A percentile compares a stretch with the other conserved stretches of the same genome.
phyloP scores from a whole-genome alignment of 306 rosid genomes.

The Trichosanthes truncata region DNA sequence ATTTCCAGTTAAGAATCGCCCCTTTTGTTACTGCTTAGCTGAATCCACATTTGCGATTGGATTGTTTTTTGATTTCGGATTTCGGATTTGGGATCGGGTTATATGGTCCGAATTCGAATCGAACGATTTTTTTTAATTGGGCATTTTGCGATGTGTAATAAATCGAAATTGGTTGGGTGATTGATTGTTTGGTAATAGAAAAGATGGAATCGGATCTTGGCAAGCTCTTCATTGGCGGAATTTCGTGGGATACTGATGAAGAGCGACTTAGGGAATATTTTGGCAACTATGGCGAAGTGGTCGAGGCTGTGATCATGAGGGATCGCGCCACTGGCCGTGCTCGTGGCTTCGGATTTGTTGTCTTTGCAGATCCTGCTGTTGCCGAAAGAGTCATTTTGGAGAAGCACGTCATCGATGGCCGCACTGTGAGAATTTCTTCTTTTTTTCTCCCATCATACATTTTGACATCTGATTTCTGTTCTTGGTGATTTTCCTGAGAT shows the following conservation, averaged over 20 bases:
- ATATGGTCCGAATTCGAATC: conserved; percentile 11
- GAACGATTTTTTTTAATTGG: conserved; percentile 23
- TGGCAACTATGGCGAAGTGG: conserved; percentile 78
- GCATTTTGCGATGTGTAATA: not conserved
- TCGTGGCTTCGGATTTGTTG: conserved; percentile 86
- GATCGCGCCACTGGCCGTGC: conserved; percentile 95
- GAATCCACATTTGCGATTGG: conserved; percentile 36
- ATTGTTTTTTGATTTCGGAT: not conserved
- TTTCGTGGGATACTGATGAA: conserved; percentile 97
- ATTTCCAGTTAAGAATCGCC: conserved; percentile 37
- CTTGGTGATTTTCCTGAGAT: not conserved
- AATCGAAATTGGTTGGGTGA: conserved; percentile 11
- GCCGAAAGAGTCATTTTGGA: conserved; percentile 85
- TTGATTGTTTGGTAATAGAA: conserved; percentile 21
- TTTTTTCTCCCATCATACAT: not conserved
- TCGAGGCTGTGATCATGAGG: conserved; percentile 92
- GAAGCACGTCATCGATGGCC: conserved; percentile 86
- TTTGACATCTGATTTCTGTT: conserved; percentile 10
- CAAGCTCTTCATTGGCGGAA: conserved; percentile 98
- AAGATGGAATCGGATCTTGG: conserved; percentile 94
- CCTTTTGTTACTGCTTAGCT: conserved; percentile 12
- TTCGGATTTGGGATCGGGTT: conserved; percentile 17
- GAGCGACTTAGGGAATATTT: conserved; percentile 81
- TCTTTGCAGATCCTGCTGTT: conserved; percentile 76
- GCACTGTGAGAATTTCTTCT: conserved; percentile 51